A percentile compares a stretch with the other conserved stretches of the same genome.
phyloP scores from a whole-genome alignment of 768 basidiomycete genomes.

The Mycena galericulata region DNA sequence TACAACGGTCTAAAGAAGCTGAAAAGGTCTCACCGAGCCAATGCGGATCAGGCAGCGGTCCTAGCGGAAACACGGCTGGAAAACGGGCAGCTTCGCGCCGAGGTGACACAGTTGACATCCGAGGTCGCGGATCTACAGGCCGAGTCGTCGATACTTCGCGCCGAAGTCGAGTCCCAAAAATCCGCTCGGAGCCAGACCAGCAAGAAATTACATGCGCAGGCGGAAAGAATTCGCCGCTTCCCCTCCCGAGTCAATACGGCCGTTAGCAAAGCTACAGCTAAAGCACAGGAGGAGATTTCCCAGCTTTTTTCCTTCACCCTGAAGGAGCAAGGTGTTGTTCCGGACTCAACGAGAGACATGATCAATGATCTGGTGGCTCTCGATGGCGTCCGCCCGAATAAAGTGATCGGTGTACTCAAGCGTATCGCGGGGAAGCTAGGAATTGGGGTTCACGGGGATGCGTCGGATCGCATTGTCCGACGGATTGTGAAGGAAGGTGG shows the following conservation, averaged over 20 bases:
- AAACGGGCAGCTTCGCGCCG: too few relatives aligned
- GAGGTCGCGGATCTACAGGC: too few relatives aligned
- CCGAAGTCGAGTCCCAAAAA: neutral
- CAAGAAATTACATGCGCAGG: too few relatives aligned
- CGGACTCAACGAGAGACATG: neutral
- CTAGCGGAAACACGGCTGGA: neutral
- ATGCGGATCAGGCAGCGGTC: neutral
- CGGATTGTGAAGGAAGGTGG: conserved; percentile 5
- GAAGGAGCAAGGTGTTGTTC: neutral
- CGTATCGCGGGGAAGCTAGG: neutral
- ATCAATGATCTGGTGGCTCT: conserved; percentile 3
- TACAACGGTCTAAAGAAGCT: neutral
- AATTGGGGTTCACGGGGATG: too few relatives aligned
- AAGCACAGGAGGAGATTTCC: neutral
- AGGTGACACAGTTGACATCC: too few relatives aligned
- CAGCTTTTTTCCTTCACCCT: neutral
- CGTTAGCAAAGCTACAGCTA: too few relatives aligned
- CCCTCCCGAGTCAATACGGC: too few relatives aligned
- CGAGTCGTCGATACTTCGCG: neutral
- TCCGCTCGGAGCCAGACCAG: neutral
- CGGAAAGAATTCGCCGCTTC: too few relatives aligned
- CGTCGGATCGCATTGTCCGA: too few relatives aligned
- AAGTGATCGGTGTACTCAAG: neutral
- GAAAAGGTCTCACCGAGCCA: neutral
- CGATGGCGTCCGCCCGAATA: too few relatives aligned